Base-by-base conservation (phyloP, 805 yeast species). In the Candida nitratophila region DNA sequence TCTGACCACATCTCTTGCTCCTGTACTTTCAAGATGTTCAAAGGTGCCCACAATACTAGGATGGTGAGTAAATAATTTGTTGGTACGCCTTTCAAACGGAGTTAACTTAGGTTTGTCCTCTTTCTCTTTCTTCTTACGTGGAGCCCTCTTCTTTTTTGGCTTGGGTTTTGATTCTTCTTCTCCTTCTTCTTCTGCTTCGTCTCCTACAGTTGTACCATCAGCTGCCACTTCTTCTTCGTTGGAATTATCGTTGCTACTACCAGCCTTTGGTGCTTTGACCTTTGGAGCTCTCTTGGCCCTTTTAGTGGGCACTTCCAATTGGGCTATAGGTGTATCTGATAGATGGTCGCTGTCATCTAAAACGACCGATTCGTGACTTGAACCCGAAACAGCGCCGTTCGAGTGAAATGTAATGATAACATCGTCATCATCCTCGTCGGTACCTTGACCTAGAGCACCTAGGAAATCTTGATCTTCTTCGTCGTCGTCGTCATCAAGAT, bases 31-130 rank as follows among this genome's bases (percentile, higher is more conserved):
- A 41, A 91, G 68, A 44, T 76, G 74, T 1, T 83, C 77, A 57
- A 93, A 91, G 1, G 86, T 84, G 32, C 77, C 77, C 47, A 74
- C 73, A 43, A 93, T 68, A 44, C 85, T 82, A 0, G 96, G 96
- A 61, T 93, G 98, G 44, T 76, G 70, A 35, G 77, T 84, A 54
- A 73, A 86, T 17, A 93, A 66, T 45, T 75, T 76, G 33, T 70
- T 70, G 1, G 96, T 86, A 56, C 80, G 74, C 39, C 91, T 69
- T 37, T 84, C 81, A 62, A 76, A 83, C 30, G 81, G 80, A 2
- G 89, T 81, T 4, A 81, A 65, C 53, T 81, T 82, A 8, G 79
- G 81, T 51, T 74, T 73, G 12, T 46, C 47, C 16, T 52, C 51
- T 41, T 50, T 54, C 16, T 52, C 51, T 41, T 50, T 54, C 41